These are phyloP conservation scores for Xylaria sp. DNA, from an alignment of 2,329 filamentous ascomycete genomes.

Conservation along the genomic window DNA sequence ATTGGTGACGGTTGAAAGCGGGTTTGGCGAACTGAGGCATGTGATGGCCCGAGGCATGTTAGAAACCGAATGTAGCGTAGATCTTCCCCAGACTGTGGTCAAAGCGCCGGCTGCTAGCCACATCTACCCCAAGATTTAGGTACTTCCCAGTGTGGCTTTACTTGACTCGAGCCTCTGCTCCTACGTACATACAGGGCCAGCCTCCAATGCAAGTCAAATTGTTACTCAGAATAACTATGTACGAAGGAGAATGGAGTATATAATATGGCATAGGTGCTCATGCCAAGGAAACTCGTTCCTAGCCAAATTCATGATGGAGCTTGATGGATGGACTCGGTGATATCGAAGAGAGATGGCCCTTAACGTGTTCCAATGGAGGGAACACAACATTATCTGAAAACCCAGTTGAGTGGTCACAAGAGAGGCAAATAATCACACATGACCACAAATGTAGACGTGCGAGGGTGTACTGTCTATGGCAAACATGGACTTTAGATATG, in stretches of 20 bases:
- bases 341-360: no score
- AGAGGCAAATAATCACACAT: constrained; percentile 10
- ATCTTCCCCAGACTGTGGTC: constrained; percentile 2
- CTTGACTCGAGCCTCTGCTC: not conserved
- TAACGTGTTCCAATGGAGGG: no score
- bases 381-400: not conserved
- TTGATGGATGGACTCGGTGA: no score
- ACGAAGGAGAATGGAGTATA: no score
- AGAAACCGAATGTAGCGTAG: not conserved
- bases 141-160: not conserved
- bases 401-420: constrained; percentile 14
- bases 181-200: no score
- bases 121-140: not conserved
- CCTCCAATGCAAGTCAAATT: no score
- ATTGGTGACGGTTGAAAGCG: constrained; percentile 28
- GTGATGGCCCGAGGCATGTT: constrained; percentile 31
- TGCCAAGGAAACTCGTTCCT: no score
- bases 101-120: constrained; percentile 1
- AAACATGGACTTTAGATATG: no score
- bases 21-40: constrained; percentile 19
- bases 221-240: no score
- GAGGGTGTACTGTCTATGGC: constrained; percentile 1
- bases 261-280: no score
- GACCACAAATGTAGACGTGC: not conserved
- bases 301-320: no score